Conservation (phyloP, 2,329 filamentous ascomycete species). For the Seiridium cupressi region DNA sequence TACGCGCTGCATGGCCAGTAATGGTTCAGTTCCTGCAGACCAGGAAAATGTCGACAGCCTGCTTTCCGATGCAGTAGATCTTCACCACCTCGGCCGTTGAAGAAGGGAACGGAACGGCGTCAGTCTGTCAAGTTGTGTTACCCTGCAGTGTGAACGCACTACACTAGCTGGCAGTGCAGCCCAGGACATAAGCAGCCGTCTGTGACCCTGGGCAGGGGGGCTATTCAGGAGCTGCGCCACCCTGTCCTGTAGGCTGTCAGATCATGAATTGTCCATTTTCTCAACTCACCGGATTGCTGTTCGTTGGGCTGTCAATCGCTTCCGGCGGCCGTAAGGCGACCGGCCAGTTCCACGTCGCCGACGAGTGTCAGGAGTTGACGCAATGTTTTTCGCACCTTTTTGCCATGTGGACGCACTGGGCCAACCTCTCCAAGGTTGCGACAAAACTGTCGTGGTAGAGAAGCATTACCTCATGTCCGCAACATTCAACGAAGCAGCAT, state of each 20-base stretch:
- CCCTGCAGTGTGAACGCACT: neutral
- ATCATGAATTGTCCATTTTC: neutral
- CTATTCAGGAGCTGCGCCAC: neutral
- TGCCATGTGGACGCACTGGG: neutral
- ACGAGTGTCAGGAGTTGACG: neutral
- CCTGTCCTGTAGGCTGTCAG: neutral
- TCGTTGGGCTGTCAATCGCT: neutral
- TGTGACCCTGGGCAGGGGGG: neutral
- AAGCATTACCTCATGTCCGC: neutral
- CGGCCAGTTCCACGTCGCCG: neutral
- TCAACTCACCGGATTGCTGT: neutral
- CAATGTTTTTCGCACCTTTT: neutral
- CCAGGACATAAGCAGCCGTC: constrained; percentile 6
- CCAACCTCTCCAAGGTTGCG: neutral
- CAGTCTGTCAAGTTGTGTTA: constrained; percentile 9
- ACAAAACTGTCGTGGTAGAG: neutral
- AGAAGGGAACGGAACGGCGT: neutral
- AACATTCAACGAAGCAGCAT: neutral
- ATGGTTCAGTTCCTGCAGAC: neutral
- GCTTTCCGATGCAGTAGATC: neutral
- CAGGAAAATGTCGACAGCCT: neutral
- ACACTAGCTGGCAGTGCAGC: constrained; percentile 1
- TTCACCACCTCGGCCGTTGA: neutral
- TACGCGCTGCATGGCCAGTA: neutral
- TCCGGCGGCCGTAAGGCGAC: neutral